Percentiles rank a stretch among this genome's conserved stretches.
Conservation (phyloP, 164 flowering plant genomes). For the Cinnamomum micranthum region DNA sequence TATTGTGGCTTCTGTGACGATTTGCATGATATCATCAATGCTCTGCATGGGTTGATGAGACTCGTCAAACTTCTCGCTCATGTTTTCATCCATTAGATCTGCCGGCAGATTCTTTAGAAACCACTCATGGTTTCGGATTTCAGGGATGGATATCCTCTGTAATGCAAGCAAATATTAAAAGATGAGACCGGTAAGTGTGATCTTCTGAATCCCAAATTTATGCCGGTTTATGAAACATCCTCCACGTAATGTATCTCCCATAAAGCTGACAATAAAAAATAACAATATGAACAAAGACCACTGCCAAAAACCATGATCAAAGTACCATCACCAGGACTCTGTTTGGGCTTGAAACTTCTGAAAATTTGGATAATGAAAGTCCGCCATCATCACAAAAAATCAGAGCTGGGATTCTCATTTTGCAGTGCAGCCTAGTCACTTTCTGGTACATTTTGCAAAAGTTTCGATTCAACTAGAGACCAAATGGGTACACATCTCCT, state of each 20-base stretch:
- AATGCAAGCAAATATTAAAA: neutral
- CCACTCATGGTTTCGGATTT: slow-evolving; percentile 75
- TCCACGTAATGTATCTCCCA: neutral
- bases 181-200: neutral
- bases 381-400: neutral
- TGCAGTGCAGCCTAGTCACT: neutral
- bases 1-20: slow-evolving; percentile 70
- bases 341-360: neutral
- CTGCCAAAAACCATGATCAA: neutral
- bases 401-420: neutral
- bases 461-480: neutral
- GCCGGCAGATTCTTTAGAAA: slow-evolving; percentile 76
- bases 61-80: slow-evolving; percentile 52
- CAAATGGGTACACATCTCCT: neutral
- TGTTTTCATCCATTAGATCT: slow-evolving; percentile 60
- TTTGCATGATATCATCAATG: slow-evolving; percentile 72
- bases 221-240: neutral
- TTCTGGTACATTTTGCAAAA: neutral
- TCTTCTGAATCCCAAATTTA: neutral
- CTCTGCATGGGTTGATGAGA: slow-evolving; percentile 76
- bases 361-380: no score
- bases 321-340: neutral
- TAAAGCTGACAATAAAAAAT: neutral
- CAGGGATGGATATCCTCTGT: slow-evolving; percentile 75
- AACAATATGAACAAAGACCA: neutral